phyloP scores from a whole-genome alignment of 2,329 filamentous ascomycete species.

The Aspergillus pseudoviridinutans region DNA sequence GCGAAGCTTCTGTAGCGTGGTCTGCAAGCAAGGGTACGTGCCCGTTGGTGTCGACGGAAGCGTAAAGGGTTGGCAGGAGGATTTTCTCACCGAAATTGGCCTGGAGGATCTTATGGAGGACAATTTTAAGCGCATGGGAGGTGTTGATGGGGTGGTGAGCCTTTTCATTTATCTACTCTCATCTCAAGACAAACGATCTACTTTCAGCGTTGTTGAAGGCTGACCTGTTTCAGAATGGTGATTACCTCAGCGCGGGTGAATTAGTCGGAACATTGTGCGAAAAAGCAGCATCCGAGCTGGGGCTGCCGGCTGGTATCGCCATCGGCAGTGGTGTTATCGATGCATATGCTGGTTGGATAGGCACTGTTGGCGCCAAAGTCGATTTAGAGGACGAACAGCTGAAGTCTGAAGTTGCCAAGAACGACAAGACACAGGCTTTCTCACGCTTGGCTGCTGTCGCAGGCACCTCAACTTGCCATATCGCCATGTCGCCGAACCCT shows the following conservation, averaged over 20 bases:
- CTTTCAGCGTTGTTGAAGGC: not conserved
- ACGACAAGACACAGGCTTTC: conserved; percentile 89
- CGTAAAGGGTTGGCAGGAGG: conserved; percentile 96
- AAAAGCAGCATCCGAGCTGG: conserved; percentile 76
- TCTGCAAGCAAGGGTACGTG: conserved; percentile 96
- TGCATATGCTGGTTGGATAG: conserved; percentile 97
- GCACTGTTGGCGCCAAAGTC: conserved; percentile 96
- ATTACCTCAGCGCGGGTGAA: conserved; percentile 87
- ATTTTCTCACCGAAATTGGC: conserved; percentile 84
- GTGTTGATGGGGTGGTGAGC: conserved; percentile 90
- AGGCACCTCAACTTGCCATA: conserved; percentile 93
- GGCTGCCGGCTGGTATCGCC: conserved; percentile 79
- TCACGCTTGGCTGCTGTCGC: conserved; percentile 89
- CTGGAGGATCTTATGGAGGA: conserved; percentile 79
- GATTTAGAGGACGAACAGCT: conserved; percentile 66
- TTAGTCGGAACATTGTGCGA: conserved; percentile 80
- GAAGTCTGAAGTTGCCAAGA: conserved; percentile 64
- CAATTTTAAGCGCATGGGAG: conserved; percentile 88
- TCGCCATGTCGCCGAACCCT: conserved; percentile 89
- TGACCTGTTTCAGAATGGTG: conserved; percentile 66
- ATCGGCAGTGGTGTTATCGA: conserved; percentile 97
- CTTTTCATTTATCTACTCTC: conserved; percentile 31
- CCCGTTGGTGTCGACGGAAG: conserved; percentile 96
- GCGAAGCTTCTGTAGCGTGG: conserved; percentile 89
- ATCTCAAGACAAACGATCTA: not conserved